These are phyloP conservation scores for Malassezia pachydermatis DNA, from an alignment of 1,284 basidiomycete genomes.

Conservation along the genomic window DNA sequence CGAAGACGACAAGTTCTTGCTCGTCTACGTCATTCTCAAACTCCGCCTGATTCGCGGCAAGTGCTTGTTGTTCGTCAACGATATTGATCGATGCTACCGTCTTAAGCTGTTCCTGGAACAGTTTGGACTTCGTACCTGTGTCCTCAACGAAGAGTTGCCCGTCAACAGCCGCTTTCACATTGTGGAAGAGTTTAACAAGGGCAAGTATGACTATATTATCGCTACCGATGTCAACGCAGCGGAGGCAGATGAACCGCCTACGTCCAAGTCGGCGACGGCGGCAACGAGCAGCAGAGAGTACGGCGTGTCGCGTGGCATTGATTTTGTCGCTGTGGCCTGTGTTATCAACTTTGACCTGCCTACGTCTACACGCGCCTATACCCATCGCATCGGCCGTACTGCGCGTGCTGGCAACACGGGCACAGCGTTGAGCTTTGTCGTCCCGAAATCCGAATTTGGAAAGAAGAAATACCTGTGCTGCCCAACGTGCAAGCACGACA, in stretches of 20 bases:
- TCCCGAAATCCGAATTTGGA: slow-evolving; percentile 65
- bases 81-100: slow-evolving; percentile 85
- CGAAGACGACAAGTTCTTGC: slow-evolving; percentile 89
- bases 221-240: slow-evolving; percentile 72
- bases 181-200: slow-evolving; percentile 97
- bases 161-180: slow-evolving; percentile 91
- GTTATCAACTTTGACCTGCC: slow-evolving; percentile 98
- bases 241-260: background rate
- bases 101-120: slow-evolving; percentile 95
- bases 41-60: slow-evolving; percentile 90
- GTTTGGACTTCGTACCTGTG: slow-evolving; percentile 90
- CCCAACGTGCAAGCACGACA: slow-evolving; percentile 64
- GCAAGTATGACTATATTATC: slow-evolving; percentile 96
- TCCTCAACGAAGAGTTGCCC: slow-evolving; percentile 90
- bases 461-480: slow-evolving; percentile 51
- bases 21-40: slow-evolving; percentile 88
- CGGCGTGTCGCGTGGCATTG: slow-evolving; percentile 88
- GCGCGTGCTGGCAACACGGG: slow-evolving; percentile 89
- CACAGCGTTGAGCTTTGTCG: slow-evolving; percentile 80
- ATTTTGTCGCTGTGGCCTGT: slow-evolving; percentile 93
- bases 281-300: slow-evolving; percentile 55
- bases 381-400: slow-evolving; percentile 89
- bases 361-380: slow-evolving; percentile 75
- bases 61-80: slow-evolving; percentile 93
- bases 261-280: background rate